Base-by-base conservation (phyloP, 495 filamentous ascomycete species). In the Lasiosphaeria miniovina region DNA sequence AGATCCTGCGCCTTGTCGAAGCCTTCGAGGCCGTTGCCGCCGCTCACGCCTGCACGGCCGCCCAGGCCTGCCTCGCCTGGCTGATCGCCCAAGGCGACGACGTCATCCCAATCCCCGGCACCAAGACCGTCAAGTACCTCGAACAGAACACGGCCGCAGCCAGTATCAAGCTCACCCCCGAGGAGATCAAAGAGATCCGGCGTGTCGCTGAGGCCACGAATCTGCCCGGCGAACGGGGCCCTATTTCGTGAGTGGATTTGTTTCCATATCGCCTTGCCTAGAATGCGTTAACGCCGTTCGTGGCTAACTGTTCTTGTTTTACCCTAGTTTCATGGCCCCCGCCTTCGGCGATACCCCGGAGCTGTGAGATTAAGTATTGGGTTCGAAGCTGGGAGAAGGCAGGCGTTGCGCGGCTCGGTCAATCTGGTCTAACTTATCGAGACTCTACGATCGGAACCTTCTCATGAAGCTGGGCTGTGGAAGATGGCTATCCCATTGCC, bases 1-100 rank as follows among this genome's bases (percentile, higher is more conserved):
- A 84, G 54, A 96, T 95, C 73, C 60, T 91, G 4, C 78, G 87
- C 70, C 81, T 96, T 11, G 86, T 89, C 15, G 66, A 77, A 6
- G 80, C 86, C 60, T 71, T 96, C 41, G 76, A 86, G 61, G 76
- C 80, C 41, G 58, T 96, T 54, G 90, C 10, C 32, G 32, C 17
- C 7, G n/a, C n/a, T 3, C 52, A 60, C 24, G 54, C 40, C 33
- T 83, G 82, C 60, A 89, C 87, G 4, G 75, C 87, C 0, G 83
- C 83, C 4, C 91, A 97, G 73, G 50, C 61, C 35, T 43, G 43
- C 5, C 64, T 85, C 24, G 82, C 81, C 0, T 86, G 83, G 82
- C 51, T 85, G 55, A 46, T 81, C 53, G 74, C 69, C 10, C 80
- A 82, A 61, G 82, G 81, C 0, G 70, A 80, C 0, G 80, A 83